Evolutionary conservation across 768 basidiomycete species (phyloP).

Genomic region (Astraeus odoratus): DNA sequence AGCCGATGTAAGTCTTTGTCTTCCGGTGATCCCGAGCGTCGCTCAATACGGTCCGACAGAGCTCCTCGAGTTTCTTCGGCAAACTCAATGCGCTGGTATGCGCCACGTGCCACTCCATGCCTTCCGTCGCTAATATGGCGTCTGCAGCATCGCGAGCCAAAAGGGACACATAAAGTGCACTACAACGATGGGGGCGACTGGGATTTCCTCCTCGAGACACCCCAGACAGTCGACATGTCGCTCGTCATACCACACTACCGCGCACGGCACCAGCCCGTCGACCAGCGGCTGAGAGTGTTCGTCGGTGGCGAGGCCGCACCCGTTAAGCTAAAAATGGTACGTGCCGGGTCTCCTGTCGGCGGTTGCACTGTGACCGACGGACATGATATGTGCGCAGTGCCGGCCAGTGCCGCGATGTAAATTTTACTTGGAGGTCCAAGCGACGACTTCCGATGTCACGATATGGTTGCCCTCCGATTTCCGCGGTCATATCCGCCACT

Average conservation of each 20-base stretch:
- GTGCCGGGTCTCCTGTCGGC: slow-evolving; percentile 22
- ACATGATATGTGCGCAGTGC: slow-evolving; percentile 44
- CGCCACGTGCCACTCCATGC: not conserved
- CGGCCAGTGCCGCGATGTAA: slow-evolving; percentile 46
- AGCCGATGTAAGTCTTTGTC: slow-evolving; percentile 19
- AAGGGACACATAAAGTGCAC: slow-evolving; percentile 57
- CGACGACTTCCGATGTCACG: slow-evolving; percentile 61
- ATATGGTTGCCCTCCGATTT: slow-evolving; percentile 80
- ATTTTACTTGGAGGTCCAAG: slow-evolving; percentile 61
- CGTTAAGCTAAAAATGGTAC: slow-evolving; percentile 67
- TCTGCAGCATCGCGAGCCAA: slow-evolving; percentile 24
- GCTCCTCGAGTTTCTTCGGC: slow-evolving; percentile 13
- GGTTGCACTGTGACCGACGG: too few species aligned
- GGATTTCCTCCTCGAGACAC: slow-evolving; percentile 58
- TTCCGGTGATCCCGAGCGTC: not conserved
- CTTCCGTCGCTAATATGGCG: slow-evolving; percentile 2
- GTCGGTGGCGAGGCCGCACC: slow-evolving; percentile 44
- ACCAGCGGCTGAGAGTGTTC: slow-evolving; percentile 68
- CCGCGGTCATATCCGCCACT: slow-evolving; percentile 54
- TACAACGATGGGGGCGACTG: slow-evolving; percentile 54
- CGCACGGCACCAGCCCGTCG: slow-evolving; percentile 62
- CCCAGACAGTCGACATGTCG: slow-evolving; percentile 52
- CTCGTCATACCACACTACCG: slow-evolving; percentile 75
- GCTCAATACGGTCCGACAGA: slow-evolving; percentile 17
- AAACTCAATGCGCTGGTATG: slow-evolving; percentile 13